Evolutionary conservation across 768 basidiomycete species (phyloP).

Genomic region (Serendipita sp.): DNA sequence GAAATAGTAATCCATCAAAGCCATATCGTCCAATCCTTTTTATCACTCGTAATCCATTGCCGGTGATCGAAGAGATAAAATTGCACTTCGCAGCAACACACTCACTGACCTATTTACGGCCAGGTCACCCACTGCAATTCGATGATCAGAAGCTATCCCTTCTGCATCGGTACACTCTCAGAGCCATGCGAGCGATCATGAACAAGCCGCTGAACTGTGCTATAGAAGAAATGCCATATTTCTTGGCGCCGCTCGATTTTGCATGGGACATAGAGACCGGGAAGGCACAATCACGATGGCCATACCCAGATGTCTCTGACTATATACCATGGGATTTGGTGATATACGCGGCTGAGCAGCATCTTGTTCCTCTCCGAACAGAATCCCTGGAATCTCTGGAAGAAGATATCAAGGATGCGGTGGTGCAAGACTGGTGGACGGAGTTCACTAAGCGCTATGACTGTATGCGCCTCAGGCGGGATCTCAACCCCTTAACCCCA

Average conservation of each 20-base stretch:
- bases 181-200: slow-evolving; percentile 41
- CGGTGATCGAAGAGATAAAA: slow-evolving; percentile 36
- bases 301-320: slow-evolving; percentile 25
- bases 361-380: slow-evolving; percentile 33
- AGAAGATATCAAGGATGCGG: slow-evolving; percentile 38
- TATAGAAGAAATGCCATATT: slow-evolving; percentile 40
- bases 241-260: slow-evolving; percentile 43
- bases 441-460: slow-evolving; percentile 62
- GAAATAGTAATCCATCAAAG: slow-evolving; percentile 19
- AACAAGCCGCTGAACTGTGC: slow-evolving; percentile 55
- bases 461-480: slow-evolving; percentile 37
- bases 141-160: slow-evolving; percentile 30
- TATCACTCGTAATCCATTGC: slow-evolving; percentile 52
- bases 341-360: slow-evolving; percentile 33
- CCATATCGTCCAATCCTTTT: slow-evolving; percentile 45
- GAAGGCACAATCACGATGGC: slow-evolving; percentile 12
- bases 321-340: slow-evolving; percentile 52
- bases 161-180: slow-evolving; percentile 46
- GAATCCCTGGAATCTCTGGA: slow-evolving; percentile 24
- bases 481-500: slow-evolving; percentile 59
- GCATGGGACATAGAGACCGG: slow-evolving; percentile 22
- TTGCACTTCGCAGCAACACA: slow-evolving; percentile 42
- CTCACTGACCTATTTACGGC: slow-evolving; percentile 27
- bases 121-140: slow-evolving; percentile 31
- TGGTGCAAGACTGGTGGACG: slow-evolving; percentile 62